These are phyloP conservation scores for Gentiana straminea DNA, from an alignment of 257 asterid genomes.

Conservation along the genomic window DNA sequence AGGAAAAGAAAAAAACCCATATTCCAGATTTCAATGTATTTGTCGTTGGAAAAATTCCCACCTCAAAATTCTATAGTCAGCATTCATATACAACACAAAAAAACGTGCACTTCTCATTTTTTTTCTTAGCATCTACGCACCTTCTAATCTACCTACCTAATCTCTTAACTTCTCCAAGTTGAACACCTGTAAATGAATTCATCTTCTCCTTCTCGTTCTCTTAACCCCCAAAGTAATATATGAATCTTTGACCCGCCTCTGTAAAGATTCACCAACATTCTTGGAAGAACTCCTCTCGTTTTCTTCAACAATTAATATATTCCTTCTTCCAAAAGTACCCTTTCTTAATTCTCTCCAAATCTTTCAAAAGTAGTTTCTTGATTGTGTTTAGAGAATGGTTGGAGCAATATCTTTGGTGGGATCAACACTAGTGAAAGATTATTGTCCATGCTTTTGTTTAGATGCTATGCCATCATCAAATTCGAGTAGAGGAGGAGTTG, in stretches of 20 bases:
- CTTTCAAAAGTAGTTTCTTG: not conserved
- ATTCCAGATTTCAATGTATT: not conserved
- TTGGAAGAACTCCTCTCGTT: constrained; percentile 23
- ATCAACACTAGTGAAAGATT: constrained; percentile 37
- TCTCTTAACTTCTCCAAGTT: constrained; percentile 8
- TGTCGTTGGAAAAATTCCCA: constrained; percentile 30
- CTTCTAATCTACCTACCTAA: not conserved
- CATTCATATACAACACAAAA: constrained; percentile 6
- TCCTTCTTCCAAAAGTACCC: not conserved
- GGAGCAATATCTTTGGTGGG: constrained; percentile 47
- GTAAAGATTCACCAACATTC: constrained; percentile 21
- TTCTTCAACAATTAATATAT: not conserved
- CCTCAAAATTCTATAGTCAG: constrained; percentile 46
- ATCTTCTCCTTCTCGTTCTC: constrained; percentile 3
- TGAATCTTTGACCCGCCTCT: constrained; percentile 11
- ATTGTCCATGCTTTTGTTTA: constrained; percentile 37
- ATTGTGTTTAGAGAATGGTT: constrained; percentile 21
- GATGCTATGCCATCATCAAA: constrained; percentile 34
- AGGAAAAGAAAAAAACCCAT: not conserved
- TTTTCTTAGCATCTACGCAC: constrained; percentile 1
- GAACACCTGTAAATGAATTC: constrained; percentile 17
- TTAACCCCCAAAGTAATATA: constrained; percentile 14
- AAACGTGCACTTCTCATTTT: not conserved
- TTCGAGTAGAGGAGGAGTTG: constrained; percentile 33
- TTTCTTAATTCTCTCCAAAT: not conserved